Evolutionary conservation across 78 protist species (phyloP).

Genomic region (Chrysochromulina tobinii): DNA sequence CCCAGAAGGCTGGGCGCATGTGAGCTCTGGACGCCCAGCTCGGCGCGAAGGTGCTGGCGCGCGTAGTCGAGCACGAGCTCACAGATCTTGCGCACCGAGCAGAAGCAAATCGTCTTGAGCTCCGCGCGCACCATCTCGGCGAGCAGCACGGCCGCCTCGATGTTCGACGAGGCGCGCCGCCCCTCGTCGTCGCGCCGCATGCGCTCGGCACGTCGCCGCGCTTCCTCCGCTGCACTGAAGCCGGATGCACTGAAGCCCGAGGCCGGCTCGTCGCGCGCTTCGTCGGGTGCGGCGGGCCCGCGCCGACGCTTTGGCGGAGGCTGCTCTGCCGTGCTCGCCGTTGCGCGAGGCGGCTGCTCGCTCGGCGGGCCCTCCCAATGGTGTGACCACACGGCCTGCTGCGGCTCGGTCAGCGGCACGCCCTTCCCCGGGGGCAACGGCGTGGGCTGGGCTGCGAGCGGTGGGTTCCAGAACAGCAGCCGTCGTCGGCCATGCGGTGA

Average conservation of each 20-base stretch:
- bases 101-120: conserved; percentile 14
- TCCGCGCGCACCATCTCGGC: not conserved
- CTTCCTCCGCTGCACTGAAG: not conserved
- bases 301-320: too few relatives aligned
- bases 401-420: not conserved
- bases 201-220: not conserved
- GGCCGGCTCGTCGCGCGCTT: too few relatives aligned
- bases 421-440: not conserved
- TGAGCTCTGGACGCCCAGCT: not conserved
- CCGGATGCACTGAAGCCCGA: too few relatives aligned
- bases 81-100: conserved; percentile 40
- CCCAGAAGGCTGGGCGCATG: not conserved
- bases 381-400: too few relatives aligned
- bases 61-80: conserved; percentile 47
- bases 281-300: not conserved
- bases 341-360: too few relatives aligned
- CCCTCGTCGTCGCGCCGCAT: not conserved
- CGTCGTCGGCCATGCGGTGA: conserved; percentile 19
- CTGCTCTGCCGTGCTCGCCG: not conserved
- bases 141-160: not conserved
- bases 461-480: conserved; percentile 52
- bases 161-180: not conserved
- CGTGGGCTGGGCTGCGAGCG: not conserved
- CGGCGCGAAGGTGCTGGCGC: conserved; percentile 10
- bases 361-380: too few relatives aligned